These are phyloP conservation scores for Sporothrix curviconia DNA, from an alignment of 2,329 filamentous ascomycete species.

Conservation along the genomic window DNA sequence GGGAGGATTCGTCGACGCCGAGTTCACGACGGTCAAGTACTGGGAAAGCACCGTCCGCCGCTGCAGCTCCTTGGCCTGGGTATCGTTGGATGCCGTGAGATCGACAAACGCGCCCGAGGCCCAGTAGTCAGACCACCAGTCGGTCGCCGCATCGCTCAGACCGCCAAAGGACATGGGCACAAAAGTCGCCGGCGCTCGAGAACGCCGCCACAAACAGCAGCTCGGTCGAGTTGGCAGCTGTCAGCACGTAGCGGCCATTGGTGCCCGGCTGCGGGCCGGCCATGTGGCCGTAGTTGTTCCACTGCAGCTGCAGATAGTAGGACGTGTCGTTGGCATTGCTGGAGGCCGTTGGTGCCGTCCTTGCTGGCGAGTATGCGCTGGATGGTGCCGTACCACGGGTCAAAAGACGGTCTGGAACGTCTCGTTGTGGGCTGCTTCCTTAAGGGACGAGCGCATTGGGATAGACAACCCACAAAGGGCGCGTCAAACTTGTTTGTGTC, in stretches of 20 bases:
- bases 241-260: slow-evolving; percentile 34
- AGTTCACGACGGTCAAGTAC: slow-evolving; percentile 47
- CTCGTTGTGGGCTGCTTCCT: slow-evolving; percentile 37
- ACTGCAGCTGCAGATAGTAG: slow-evolving; percentile 30
- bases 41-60: slow-evolving; percentile 47
- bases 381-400: slow-evolving; percentile 31
- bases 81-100: slow-evolving; percentile 36
- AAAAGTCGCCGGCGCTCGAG: slow-evolving; percentile 23
- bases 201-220: slow-evolving; percentile 30
- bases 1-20: slow-evolving; percentile 40
- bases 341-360: slow-evolving; percentile 25
- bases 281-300: slow-evolving; percentile 11
- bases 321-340: slow-evolving; percentile 23
- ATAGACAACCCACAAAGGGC: slow-evolving; percentile 46
- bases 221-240: slow-evolving; percentile 21
- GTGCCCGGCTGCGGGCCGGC: slow-evolving; percentile 2
- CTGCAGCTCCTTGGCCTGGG: slow-evolving; percentile 36
- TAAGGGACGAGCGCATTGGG: slow-evolving; percentile 17
- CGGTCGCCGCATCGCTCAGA: slow-evolving; percentile 27
- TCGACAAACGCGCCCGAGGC: slow-evolving; percentile 46
- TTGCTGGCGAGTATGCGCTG: slow-evolving; percentile 37
- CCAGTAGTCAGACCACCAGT: slow-evolving; percentile 47
- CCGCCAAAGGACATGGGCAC: slow-evolving; percentile 22
- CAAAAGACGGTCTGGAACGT: slow-evolving; percentile 28
- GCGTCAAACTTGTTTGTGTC: slow-evolving; percentile 47